Conservation (phyloP, 805 yeast species). For the Maudiozyma barnettii region DNA sequence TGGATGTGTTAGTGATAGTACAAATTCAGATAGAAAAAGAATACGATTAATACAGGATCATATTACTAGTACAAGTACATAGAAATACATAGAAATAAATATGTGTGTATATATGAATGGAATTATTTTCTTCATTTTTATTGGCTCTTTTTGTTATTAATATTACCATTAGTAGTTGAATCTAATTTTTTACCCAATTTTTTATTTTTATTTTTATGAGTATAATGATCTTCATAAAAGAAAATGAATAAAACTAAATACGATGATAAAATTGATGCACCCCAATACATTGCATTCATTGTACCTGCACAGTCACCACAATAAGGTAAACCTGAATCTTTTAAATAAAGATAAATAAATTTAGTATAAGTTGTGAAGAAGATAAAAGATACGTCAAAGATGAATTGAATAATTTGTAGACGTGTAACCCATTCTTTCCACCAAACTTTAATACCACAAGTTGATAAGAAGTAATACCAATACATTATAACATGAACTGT, state of each 20-base stretch:
- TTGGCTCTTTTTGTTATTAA: background rate
- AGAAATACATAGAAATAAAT: background rate
- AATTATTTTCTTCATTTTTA: background rate
- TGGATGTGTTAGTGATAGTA: background rate
- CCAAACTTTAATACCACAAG: constrained; percentile 93
- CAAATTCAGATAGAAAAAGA: background rate
- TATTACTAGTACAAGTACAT: background rate
- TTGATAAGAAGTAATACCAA: constrained; percentile 89
- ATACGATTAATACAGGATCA: background rate
- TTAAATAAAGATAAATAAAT: constrained; percentile 16
- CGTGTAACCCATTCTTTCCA: constrained; percentile 99
- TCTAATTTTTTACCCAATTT: constrained; percentile 25
- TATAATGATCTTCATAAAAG: constrained; percentile 71
- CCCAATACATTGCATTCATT: constrained; percentile 59
- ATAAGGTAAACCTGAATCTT: constrained; percentile 32
- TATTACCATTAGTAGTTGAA: background rate
- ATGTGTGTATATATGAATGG: background rate
- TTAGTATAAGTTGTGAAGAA: constrained; percentile 82
- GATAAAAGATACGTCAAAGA: constrained; percentile 79
- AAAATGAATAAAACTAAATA: constrained; percentile 67
- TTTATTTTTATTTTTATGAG: constrained; percentile 26
- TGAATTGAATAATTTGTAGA: constrained; percentile 86
- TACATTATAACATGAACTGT: constrained; percentile 95
- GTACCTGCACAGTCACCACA: constrained; percentile 73
- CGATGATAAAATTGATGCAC: constrained; percentile 67